phyloP scores from a whole-genome alignment of 202 grass and related monocot species.

The Zoysia matrella region DNA sequence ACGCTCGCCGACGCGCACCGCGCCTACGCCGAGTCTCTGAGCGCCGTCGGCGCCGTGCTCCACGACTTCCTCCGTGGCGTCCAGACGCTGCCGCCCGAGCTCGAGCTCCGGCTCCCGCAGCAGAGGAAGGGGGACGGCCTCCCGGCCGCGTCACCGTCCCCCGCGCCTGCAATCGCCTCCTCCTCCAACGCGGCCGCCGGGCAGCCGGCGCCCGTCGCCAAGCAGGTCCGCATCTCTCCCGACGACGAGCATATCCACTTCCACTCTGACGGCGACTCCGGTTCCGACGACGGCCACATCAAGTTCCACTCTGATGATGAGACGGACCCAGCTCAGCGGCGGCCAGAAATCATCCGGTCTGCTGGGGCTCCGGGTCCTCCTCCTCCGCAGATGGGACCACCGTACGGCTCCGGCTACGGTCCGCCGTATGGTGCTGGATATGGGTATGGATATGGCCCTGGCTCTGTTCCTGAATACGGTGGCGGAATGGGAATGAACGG shows the following conservation, averaged over 20 bases:
- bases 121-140: constrained; percentile 55
- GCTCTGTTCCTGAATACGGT: background rate
- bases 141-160: constrained; percentile 35
- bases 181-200: constrained; percentile 1
- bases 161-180: constrained; percentile 23
- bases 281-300: too few species aligned
- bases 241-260: background rate
- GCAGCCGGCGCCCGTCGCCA: constrained; percentile 30
- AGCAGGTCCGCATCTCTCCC: constrained; percentile 50
- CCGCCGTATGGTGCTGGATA: constrained; percentile 38
- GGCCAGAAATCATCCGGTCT: too few species aligned
- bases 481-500: constrained; percentile 21
- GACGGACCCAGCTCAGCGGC: too few species aligned
- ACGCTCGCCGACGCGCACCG: background rate
- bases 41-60: constrained; percentile 53
- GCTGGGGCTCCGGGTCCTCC: too few species aligned
- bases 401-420: constrained; percentile 39
- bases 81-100: constrained; percentile 52
- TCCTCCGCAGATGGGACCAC: constrained; percentile 25
- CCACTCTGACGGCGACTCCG: too few species aligned
- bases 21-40: constrained; percentile 69
- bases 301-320: too few species aligned
- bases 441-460: background rate
- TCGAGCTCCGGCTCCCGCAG: constrained; percentile 60
- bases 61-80: constrained; percentile 64